phyloP scores from a whole-genome alignment of 2,329 filamentous ascomycete genomes.

The Colletotrichum acutatum region DNA sequence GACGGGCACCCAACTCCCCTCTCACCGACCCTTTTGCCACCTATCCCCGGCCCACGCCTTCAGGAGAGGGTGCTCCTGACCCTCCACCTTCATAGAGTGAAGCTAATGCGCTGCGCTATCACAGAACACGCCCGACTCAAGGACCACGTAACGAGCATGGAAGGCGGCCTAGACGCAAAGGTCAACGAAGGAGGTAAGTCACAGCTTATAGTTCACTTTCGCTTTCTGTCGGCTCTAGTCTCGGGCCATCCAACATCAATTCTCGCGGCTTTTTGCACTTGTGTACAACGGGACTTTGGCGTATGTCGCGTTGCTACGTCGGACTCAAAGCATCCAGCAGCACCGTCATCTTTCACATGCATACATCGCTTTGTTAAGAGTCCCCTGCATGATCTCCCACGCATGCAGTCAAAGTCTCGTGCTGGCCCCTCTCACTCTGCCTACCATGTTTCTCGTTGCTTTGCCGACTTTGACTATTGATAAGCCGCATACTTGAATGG shows the following conservation, averaged over 20 bases:
- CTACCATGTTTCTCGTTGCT: conserved; percentile 2
- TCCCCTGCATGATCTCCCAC: conserved; percentile 48
- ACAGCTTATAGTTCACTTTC: conserved; percentile 22
- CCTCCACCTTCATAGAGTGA: conserved; percentile 34
- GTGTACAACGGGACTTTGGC: conserved; percentile 35
- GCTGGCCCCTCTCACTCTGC: conserved; percentile 37
- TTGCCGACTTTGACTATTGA: conserved; percentile 7
- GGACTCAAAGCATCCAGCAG: neutral
- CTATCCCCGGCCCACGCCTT: conserved; percentile 32
- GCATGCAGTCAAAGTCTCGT: conserved; percentile 47
- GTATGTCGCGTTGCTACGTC: conserved; percentile 11
- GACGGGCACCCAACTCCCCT: conserved; percentile 1
- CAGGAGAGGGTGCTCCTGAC: conserved; percentile 8
- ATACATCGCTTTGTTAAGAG: conserved; percentile 36
- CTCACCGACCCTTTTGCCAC: conserved; percentile 10
- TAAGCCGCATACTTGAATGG: conserved; percentile 32
- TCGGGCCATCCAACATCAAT: conserved; percentile 39
- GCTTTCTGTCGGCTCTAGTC: conserved; percentile 42
- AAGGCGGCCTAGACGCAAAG: conserved; percentile 87
- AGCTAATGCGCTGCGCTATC: conserved; percentile 50
- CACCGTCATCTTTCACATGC: conserved; percentile 28
- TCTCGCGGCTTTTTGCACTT: conserved; percentile 41
- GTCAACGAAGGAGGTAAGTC: conserved; percentile 92
- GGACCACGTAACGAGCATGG: conserved; percentile 88
- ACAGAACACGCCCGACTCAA: conserved; percentile 92